These are phyloP conservation scores for Pycnococcus provasolii DNA, from an alignment of 139 green algal species.

Conservation along the genomic window DNA sequence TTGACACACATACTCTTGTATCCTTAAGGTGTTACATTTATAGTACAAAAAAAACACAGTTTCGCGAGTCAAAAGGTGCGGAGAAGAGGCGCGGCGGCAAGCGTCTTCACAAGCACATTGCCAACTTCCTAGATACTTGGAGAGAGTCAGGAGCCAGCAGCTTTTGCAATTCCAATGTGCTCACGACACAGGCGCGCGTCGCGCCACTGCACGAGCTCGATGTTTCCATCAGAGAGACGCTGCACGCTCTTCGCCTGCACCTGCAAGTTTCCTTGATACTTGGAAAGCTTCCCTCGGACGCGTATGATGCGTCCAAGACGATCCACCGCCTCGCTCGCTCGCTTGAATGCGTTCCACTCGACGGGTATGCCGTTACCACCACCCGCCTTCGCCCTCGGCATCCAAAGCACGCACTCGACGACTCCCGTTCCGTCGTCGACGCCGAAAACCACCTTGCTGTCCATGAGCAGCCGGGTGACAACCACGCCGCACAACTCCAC, in stretches of 20 bases:
- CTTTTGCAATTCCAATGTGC: too few species aligned
- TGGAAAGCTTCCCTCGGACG: background rate
- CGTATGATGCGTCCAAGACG: conserved; percentile 1
- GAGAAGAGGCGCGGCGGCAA: too few species aligned
- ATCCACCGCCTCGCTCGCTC: background rate
- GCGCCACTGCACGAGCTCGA: background rate
- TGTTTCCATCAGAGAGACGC: background rate
- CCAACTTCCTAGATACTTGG: too few species aligned
- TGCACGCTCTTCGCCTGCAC: background rate
- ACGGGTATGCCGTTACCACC: background rate
- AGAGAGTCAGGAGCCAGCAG: too few species aligned
- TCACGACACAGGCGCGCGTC: background rate
- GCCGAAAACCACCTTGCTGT: conserved; percentile 5
- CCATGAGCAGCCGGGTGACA: background rate
- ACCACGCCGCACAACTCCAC: too few species aligned
- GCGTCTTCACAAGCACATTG: too few species aligned
- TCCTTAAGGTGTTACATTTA: too few species aligned
- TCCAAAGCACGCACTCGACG: conserved; percentile 17
- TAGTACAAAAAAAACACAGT: too few species aligned
- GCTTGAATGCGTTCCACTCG: background rate
- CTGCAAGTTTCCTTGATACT: background rate
- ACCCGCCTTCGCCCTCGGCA: background rate
- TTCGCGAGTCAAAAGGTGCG: too few species aligned
- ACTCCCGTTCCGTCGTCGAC: conserved; percentile 14
- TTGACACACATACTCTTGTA: too few species aligned